Percentiles rank a stretch among this genome's conserved stretches.
These are phyloP conservation scores for Pseudocercospora musae DNA, from an alignment of 2,329 filamentous ascomycete species.

Conservation along the genomic window DNA sequence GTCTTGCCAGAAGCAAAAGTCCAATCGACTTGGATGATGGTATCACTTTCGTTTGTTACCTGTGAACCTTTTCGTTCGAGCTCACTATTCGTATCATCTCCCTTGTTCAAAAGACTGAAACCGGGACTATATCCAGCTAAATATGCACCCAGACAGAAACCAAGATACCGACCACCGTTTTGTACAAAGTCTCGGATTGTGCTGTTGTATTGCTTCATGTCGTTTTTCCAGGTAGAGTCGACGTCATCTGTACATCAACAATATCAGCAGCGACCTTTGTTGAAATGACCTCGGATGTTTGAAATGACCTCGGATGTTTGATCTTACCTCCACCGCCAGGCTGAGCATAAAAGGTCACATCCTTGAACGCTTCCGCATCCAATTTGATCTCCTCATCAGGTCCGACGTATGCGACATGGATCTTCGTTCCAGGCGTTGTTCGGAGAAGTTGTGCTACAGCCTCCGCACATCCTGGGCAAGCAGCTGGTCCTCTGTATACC, in stretches of 20 bases:
- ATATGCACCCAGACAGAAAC: constrained; percentile 27
- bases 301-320: no score
- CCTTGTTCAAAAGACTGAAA: constrained; percentile 14
- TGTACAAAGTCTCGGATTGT: constrained; percentile 22
- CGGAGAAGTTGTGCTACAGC: constrained; percentile 17
- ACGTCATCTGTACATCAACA: constrained; percentile 11
- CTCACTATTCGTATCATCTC: constrained; percentile 17
- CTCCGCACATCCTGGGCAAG: constrained; percentile 19
- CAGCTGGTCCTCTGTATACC: constrained; percentile 21
- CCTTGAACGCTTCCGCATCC: constrained; percentile 14
- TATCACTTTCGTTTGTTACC: constrained; percentile 17
- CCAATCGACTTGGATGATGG: constrained; percentile 26
- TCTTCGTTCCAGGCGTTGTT: constrained; percentile 10
- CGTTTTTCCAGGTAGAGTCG: constrained; percentile 14
- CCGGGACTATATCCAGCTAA: constrained; percentile 21
- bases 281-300: neutral
- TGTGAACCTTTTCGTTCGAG: constrained; percentile 13
- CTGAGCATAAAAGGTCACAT: constrained; percentile 19
- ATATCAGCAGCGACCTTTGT: neutral
- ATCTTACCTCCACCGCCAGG: constrained; percentile 23
- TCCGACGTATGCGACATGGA: constrained; percentile 20
- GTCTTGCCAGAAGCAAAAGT: constrained; percentile 17
- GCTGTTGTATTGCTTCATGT: constrained; percentile 14
- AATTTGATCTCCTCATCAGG: constrained; percentile 19
- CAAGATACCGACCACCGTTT: constrained; percentile 22